These are phyloP conservation scores for Tuber melanosporum DNA, from an alignment of 495 filamentous ascomycete species.

Conservation along the genomic window DNA sequence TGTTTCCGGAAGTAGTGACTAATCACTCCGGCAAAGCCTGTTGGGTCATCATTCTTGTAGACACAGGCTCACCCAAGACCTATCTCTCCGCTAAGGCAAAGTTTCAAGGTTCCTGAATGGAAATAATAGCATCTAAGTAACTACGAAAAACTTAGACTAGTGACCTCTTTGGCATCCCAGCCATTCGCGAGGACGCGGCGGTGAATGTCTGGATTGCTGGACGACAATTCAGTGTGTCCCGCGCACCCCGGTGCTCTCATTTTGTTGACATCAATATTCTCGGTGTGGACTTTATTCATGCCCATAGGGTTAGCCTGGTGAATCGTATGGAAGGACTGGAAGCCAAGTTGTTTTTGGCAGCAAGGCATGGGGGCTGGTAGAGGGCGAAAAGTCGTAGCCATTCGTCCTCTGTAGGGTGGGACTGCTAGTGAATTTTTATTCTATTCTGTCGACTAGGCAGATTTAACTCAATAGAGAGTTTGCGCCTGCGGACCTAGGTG, in stretches of 20 bases:
- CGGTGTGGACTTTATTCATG: constrained; percentile 74
- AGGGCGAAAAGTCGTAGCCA: constrained; percentile 46
- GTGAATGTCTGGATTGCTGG: background rate
- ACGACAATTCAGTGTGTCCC: background rate
- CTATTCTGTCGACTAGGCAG: background rate
- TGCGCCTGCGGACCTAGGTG: too few species aligned
- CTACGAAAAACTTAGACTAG: background rate
- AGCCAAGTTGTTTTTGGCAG: constrained; percentile 44
- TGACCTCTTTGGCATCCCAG: background rate
- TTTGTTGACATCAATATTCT: constrained; percentile 77
- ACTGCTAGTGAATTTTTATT: constrained; percentile 56
- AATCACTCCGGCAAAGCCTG: background rate
- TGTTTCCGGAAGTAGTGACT: background rate
- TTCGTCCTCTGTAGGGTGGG: constrained; percentile 58
- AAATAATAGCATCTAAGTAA: background rate
- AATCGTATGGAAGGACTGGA: constrained; percentile 60
- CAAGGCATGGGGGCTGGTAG: constrained; percentile 30
- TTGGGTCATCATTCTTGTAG: background rate
- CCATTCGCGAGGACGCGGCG: background rate
- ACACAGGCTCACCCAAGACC: background rate
- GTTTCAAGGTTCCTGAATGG: too few species aligned
- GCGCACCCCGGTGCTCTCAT: background rate
- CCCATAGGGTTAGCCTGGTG: constrained; percentile 69
- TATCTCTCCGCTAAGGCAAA: background rate
- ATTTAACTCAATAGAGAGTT: too few species aligned